Evolutionary conservation across 1,139 yeast genomes (phyloP), one percentile per base, ranked within the genome.

Genomic region (Yamadazyma diddensiae): DNA sequence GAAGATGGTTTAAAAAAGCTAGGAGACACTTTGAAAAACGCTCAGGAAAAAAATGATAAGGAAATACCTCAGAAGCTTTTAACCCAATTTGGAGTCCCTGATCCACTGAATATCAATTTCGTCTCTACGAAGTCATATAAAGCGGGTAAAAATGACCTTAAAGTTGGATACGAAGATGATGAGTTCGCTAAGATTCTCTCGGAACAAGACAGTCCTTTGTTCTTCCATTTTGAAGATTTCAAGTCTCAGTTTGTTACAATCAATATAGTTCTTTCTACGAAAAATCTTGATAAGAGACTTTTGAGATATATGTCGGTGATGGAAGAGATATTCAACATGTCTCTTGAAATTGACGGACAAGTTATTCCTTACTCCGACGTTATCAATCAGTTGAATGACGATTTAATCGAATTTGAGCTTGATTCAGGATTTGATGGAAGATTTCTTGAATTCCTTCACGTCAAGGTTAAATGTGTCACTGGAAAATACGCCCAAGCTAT

Each of bases 231-330:
- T 47, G 97, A 92, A 57, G 77, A 82, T 41, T 83, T 77, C 53
- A 73, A 79, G 35, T 85, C 97, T 2, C 80, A 84, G 49, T 92
- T 92, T 54, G 77, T 86, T 15, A 78, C 84, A n/a, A 67, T 87
- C 15, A 74, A 79, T 39, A 53, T 87, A 21, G 60, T 83, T 21
- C 57, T 85, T 49, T 79, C 94, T 1, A 74, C 94, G 0, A 64
- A 73, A 6, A 65, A 58, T n/a, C 65, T 88, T 3, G 78, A 80
- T 21, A 68, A 73, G 23, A 55, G 62, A 2, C 60, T 82, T 17
- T 63, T 88, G 33, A 82, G 87, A 6, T 82, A 83, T 39, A 65
- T 85, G 44, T 77, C 81, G 13, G 59, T 90, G 6, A 65, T 88
- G 37, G 77, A 78, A 35, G 69, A 87, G 31, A 55, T 69, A 6